Conservation (phyloP, 805 yeast species). For the Lachancea cidri region DNA sequence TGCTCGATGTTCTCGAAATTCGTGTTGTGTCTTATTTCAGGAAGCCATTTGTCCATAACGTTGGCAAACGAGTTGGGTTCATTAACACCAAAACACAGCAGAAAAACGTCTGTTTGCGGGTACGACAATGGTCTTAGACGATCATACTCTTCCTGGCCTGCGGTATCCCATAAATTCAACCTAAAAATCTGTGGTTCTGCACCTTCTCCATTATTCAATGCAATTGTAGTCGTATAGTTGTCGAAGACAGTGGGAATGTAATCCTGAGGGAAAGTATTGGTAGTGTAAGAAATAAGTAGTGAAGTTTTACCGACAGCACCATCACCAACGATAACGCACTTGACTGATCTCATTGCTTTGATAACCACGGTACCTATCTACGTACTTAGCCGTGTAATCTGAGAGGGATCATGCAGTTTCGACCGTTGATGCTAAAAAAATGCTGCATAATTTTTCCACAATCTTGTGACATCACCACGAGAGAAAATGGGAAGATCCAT, state of each 20-base stretch:
- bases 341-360: slow-evolving; percentile 66
- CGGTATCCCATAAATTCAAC: slow-evolving; percentile 92
- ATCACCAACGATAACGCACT: slow-evolving; percentile 92
- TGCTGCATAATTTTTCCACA: neutral
- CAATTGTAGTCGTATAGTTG: slow-evolving; percentile 81
- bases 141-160: slow-evolving; percentile 92
- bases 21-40: slow-evolving; percentile 82
- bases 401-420: neutral
- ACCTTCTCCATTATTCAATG: slow-evolving; percentile 31
- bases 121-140: slow-evolving; percentile 83
- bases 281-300: slow-evolving; percentile 79
- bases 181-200: slow-evolving; percentile 78
- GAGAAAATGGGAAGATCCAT: too few species aligned
- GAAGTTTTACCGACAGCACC: slow-evolving; percentile 96
- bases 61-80: slow-evolving; percentile 77
- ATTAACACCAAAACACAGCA: slow-evolving; percentile 80
- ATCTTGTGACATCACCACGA: too few species aligned
- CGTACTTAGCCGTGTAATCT: too few species aligned
- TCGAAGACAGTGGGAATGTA: slow-evolving; percentile 94
- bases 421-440: neutral
- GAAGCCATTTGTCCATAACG: slow-evolving; percentile 77
- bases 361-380: neutral
- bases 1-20: slow-evolving; percentile 41
- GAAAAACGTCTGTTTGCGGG: slow-evolving; percentile 86
- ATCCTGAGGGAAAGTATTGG: slow-evolving; percentile 89